phyloP scores from a whole-genome alignment of 208 protist species.

The Tritrichomonas musculus region DNA sequence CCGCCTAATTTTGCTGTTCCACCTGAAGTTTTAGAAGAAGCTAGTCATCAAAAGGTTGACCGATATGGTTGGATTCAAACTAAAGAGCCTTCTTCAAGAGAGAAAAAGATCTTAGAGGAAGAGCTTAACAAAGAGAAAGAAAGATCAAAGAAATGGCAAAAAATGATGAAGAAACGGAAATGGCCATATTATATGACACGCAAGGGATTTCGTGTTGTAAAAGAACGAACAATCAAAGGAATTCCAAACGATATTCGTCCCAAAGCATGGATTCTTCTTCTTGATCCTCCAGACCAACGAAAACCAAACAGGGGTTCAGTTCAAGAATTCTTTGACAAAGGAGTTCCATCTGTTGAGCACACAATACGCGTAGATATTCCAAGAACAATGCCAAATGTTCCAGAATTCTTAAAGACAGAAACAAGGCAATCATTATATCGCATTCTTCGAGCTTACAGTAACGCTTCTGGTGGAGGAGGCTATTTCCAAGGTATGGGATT shows the following conservation, averaged over 20 bases:
- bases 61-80: background rate
- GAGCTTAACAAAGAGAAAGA: background rate
- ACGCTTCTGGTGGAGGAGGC: background rate
- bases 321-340: background rate
- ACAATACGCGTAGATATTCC: background rate
- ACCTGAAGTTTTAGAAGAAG: too few relatives aligned
- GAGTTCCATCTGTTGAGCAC: background rate
- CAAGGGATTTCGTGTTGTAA: background rate
- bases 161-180: background rate
- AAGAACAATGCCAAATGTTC: constrained; percentile 22
- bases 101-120: background rate
- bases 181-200: background rate
- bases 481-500: constrained; percentile 8
- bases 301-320: background rate
- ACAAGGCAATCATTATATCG: background rate
- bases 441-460: background rate
- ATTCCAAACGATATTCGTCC: background rate
- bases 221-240: background rate
- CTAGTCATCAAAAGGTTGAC: background rate
- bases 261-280: background rate
- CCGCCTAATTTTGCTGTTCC: too few relatives aligned
- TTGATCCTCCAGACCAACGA: background rate
- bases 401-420: background rate
- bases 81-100: background rate
- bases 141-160: background rate